phyloP scores from a whole-genome alignment of 2,329 filamentous ascomycete genomes.

The Fusarium albosuccineum region DNA sequence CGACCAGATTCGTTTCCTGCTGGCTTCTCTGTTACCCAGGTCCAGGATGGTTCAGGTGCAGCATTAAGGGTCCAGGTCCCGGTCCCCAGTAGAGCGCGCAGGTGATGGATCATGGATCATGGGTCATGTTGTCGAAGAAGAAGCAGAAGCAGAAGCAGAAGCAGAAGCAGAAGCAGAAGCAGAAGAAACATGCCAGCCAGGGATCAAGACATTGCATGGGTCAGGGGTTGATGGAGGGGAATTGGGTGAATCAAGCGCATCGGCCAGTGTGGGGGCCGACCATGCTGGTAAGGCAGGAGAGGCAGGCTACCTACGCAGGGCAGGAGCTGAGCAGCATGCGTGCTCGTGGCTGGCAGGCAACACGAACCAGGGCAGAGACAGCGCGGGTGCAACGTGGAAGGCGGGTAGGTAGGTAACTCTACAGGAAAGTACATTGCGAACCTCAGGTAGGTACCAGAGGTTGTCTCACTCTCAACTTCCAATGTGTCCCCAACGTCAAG shows the following conservation, averaged over 20 bases:
- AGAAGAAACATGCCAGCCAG: slow-evolving; percentile 30
- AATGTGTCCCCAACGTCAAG: too few relatives aligned
- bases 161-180: slow-evolving; percentile 10
- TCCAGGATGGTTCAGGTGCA: slow-evolving; percentile 23
- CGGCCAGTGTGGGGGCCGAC: slow-evolving; percentile 28
- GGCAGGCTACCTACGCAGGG: background rate
- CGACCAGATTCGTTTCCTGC: background rate
- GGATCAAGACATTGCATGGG: slow-evolving; percentile 16
- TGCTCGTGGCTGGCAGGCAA: background rate
- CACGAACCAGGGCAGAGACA: background rate
- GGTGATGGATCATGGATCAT: slow-evolving; percentile 19
- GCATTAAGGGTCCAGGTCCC: slow-evolving; percentile 36
- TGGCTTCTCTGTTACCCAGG: slow-evolving; percentile 15
- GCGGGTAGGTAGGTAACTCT: background rate
- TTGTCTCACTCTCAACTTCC: too few relatives aligned
- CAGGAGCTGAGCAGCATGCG: background rate
- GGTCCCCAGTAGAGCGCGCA: slow-evolving; percentile 22
- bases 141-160: slow-evolving; percentile 12
- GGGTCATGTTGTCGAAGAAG: slow-evolving; percentile 10
- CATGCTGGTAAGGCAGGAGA: background rate
- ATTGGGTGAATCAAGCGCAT: slow-evolving; percentile 24
- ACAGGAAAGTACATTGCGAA: background rate
- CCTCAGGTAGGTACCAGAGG: background rate
- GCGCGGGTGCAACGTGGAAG: too few relatives aligned
- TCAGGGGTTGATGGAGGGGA: slow-evolving; percentile 21